These are phyloP conservation scores for Westerdykella aurantiaca DNA, from an alignment of 2,329 filamentous ascomycete genomes.

Conservation along the genomic window DNA sequence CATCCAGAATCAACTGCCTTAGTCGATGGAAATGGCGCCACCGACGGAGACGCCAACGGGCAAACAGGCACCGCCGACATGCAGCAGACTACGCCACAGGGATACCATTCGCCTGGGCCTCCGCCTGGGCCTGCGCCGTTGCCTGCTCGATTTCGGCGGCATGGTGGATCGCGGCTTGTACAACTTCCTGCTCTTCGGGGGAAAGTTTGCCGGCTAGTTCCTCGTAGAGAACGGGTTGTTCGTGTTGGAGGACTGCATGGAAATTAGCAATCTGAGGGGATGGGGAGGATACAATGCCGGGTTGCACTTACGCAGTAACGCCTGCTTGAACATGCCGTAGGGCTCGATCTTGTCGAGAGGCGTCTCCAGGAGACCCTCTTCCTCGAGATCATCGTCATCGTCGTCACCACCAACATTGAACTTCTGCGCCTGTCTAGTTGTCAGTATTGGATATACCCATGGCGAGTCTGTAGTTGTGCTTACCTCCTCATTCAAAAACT, in stretches of 20 bases:
- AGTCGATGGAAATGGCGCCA: too few relatives aligned
- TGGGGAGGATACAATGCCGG: not conserved
- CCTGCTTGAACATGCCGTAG: slow-evolving; percentile 79
- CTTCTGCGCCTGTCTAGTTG: slow-evolving; percentile 62
- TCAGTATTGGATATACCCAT: slow-evolving; percentile 21
- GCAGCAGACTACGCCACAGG: not conserved
- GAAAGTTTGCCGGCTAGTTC: slow-evolving; percentile 72
- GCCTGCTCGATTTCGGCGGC: slow-evolving; percentile 54
- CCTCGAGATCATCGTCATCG: slow-evolving; percentile 85
- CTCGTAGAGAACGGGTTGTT: slow-evolving; percentile 83
- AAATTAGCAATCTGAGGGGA: slow-evolving; percentile 17
- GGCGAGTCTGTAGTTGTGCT: slow-evolving; percentile 15
- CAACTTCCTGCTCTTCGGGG: slow-evolving; percentile 71
- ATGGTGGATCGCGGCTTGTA: slow-evolving; percentile 71
- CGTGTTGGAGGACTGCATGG: slow-evolving; percentile 71
- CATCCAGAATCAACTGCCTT: too few relatives aligned
- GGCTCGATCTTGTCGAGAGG: slow-evolving; percentile 93
- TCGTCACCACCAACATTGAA: slow-evolving; percentile 69
- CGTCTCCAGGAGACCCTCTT: slow-evolving; percentile 86
- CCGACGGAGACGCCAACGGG: too few relatives aligned
- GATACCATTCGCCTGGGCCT: slow-evolving; percentile 16
- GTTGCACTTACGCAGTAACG: slow-evolving; percentile 67
- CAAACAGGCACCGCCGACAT: too few relatives aligned
- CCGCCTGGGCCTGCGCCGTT: slow-evolving; percentile 15
- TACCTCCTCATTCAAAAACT: slow-evolving; percentile 90